Evolutionary conservation across 2,329 filamentous ascomycete genomes (phyloP).

Genomic region (Arthroderma sp.): DNA sequence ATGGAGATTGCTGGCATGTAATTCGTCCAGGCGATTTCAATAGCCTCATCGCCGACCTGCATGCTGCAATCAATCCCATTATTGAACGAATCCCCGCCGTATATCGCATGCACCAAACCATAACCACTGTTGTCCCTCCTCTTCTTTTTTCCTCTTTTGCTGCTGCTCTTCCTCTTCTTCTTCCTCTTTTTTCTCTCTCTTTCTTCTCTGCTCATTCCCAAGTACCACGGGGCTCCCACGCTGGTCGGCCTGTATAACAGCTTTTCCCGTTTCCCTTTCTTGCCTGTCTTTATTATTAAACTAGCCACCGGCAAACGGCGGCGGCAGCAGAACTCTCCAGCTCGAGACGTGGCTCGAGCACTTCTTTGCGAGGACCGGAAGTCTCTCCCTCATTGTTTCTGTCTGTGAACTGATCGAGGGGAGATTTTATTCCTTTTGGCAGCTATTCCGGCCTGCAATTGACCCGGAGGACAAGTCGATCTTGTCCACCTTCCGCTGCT

Average conservation of each 20-base stretch:
- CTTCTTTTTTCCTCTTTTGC: background rate
- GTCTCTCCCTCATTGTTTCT: too few species aligned
- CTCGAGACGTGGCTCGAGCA: too few species aligned
- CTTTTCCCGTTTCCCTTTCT: constrained; percentile 13
- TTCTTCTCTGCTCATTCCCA: constrained; percentile 12
- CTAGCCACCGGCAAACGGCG: too few species aligned
- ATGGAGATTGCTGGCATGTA: background rate
- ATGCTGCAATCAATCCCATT: constrained; percentile 3
- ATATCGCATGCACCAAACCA: background rate
- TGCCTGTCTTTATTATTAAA: background rate
- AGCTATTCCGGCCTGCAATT: too few species aligned
- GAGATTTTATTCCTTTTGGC: too few species aligned
- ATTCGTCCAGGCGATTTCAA: constrained; percentile 7
- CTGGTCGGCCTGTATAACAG: constrained; percentile 17
- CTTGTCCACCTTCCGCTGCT: too few species aligned
- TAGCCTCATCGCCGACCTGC: constrained; percentile 3
- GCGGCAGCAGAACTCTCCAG: too few species aligned
- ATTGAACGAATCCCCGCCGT: constrained; percentile 6
- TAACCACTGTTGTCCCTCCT: constrained; percentile 2
- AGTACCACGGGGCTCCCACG: constrained; percentile 2
- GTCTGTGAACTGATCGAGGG: too few species aligned
- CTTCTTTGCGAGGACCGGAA: too few species aligned
- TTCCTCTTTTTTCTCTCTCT: constrained; percentile 11
- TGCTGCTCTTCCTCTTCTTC: constrained; percentile 4
- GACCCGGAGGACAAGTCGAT: too few species aligned